Evolutionary conservation across 495 filamentous ascomycete genomes (phyloP).

Genomic region (Penicillium longicatenatum): DNA sequence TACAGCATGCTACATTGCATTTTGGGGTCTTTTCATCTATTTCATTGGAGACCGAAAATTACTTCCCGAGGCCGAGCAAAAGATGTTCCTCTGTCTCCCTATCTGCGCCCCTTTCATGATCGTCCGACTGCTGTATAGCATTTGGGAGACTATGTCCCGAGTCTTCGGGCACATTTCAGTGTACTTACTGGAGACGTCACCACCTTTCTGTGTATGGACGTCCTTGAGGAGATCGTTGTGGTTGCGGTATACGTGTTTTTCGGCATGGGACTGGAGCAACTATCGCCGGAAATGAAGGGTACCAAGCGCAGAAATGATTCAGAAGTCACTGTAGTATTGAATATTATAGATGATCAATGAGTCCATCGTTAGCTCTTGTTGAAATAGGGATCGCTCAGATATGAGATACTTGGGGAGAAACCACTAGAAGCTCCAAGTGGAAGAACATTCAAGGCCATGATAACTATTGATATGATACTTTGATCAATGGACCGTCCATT

Average conservation of each 20-base stretch:
- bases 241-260: not conserved
- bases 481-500: too few relatives aligned
- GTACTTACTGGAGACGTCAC: not conserved
- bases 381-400: not conserved
- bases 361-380: not conserved
- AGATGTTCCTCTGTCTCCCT: not conserved
- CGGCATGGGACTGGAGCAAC: not conserved
- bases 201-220: not conserved
- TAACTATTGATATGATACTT: too few relatives aligned
- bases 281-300: not conserved
- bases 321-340: not conserved
- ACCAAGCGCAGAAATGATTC: not conserved
- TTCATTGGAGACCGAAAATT: not conserved
- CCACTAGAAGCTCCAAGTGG: not conserved
- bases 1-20: not conserved
- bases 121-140: not conserved
- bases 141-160: not conserved
- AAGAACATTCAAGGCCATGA: not conserved
- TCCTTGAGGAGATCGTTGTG: not conserved
- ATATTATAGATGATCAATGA: not conserved
- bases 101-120: not conserved
- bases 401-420: not conserved
- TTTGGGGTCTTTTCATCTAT: not conserved
- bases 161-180: not conserved
- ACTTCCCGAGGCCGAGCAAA: not conserved